Evolutionary conservation across 2,329 filamentous ascomycete species (phyloP), one percentile per base, ranked within the genome.

Genomic region (Aspergillus sergii): DNA sequence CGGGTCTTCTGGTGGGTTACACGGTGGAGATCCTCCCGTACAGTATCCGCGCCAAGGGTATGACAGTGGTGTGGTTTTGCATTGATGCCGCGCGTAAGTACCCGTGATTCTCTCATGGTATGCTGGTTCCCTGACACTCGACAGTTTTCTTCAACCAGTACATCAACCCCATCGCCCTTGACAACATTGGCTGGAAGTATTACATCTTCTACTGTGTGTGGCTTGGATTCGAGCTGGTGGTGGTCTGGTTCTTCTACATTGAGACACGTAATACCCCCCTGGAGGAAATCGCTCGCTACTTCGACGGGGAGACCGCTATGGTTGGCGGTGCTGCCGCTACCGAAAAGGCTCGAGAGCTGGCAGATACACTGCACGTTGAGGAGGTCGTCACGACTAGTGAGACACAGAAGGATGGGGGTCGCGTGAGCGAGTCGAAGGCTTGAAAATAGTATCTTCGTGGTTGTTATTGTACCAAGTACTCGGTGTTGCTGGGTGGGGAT

Each of bases 21-120:
- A 78, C 79, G 3, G 78, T 79, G 58, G 82, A 84, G 66, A 83
- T 84, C 64, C 71, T 83, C 62, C 81, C 82, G 4, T 84, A 80
- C 74, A 79, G 78, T 63, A 79, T 84, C 60, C 81, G 82, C 57
- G 80, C 81, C 62, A 83, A 83, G 73, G 82, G 82, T 48, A 73
- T 83, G 58, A 76, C 73, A 0, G 69, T 78, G 60, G 75, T 76
- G 72, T 74, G 73, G 68, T 66, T 76, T 45, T 74, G 71, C 54
- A 71, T 77, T 60, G 72, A 77, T 32, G 62, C 58, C 19, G 60
- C 64, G 26, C 56, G 63, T 71, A 48, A 59, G 64, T 58, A 54
- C 12, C 50, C n/a, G 5, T 19, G 28, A 34, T 11, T 21, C 34
- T 48, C n/a, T 34, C 54, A 2, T 14, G 39, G 19, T 30, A 14